Evolutionary conservation across 345 rosid species (phyloP), one percentile per base, ranked within the genome.

Genomic region (Clarkia xantiana): DNA sequence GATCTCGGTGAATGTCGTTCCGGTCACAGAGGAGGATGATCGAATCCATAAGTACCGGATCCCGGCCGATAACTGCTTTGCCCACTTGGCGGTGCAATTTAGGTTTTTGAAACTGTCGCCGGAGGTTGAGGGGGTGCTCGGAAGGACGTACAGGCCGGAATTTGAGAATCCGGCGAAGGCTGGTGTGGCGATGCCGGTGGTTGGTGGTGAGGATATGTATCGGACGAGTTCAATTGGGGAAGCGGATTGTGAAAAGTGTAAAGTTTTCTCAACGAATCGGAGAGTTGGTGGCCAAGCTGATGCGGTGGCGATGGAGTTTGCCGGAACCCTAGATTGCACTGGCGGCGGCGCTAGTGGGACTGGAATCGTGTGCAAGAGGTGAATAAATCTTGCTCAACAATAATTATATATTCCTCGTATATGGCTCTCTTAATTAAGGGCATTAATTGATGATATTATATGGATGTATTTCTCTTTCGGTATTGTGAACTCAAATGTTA

Each of bases 11-110:
- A 80, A 69, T 56, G 88, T 70, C 1, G 79, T 82, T 45, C 88
- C 88, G 6, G 81, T 86, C 6, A 82, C 76, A 0, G 69, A 76
- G 59, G 84, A 86, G 74, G 93, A 82, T 40, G 78, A 86, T 43
- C 73, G 64, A n/a, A 45, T 76, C 44, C 82, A 74, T 39, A 74
- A 57, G 58, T 82, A 78, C 65, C 79, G 73, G 45, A 60, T 82
- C 18, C 84, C 86, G 18, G 54, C 66, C 10, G 18, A 76, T 17
- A 73, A 82, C 48, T 78, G 84, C 51, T 78, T 86, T 49, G 80
- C 75, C 23, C 88, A 82, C 71, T 63, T 80, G 42, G 81, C 82
- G 45, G 76, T 74, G 14, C 86, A 82, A 5, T 80, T 80, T 63
- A 74, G 66, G 52, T 80, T 82, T 76, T 64, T 49, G 2, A 60